Evolutionary conservation across 805 yeast genomes (phyloP).

Genomic region (Zygosaccharomyces gambellarensis): DNA sequence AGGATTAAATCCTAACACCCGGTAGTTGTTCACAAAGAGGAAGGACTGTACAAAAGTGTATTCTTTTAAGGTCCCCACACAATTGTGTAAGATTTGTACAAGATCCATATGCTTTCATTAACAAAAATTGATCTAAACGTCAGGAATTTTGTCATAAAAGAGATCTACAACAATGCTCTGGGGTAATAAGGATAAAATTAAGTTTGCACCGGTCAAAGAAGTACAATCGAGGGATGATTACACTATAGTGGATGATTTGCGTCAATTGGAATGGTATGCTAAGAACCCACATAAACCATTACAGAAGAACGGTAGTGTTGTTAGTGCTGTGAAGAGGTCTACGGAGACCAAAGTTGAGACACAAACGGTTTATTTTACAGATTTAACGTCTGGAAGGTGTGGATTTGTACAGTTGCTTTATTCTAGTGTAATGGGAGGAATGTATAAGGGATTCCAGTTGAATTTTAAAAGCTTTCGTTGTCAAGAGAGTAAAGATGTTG

Average conservation of each 20-base stretch:
- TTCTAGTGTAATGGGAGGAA: constrained; percentile 46
- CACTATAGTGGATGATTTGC: constrained; percentile 12
- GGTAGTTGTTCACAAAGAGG: not conserved
- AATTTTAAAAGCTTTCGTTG: constrained; percentile 42
- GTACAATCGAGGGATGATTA: constrained; percentile 12
- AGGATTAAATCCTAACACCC: constrained; percentile 5
- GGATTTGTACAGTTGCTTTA: constrained; percentile 53
- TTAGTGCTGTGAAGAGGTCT: constrained; percentile 14
- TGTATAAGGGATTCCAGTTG: constrained; percentile 50
- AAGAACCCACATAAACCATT: constrained; percentile 9
- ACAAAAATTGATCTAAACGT: no score
- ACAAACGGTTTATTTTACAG: constrained; percentile 51
- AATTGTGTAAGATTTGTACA: not conserved
- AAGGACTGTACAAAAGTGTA: not conserved
- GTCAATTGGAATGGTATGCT: constrained; percentile 15
- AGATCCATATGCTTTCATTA: not conserved
- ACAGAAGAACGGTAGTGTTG: constrained; percentile 6
- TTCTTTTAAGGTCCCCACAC: not conserved
- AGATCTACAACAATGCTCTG: constrained; percentile 6
- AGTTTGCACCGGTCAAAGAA: constrained; percentile 13
- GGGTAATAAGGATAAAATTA: constrained; percentile 12
- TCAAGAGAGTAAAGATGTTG: constrained; percentile 5
- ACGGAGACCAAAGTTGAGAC: constrained; percentile 46
- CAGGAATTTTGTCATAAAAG: not conserved
- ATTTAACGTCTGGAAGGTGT: constrained; percentile 37